Evolutionary conservation across 140 eudicot species (phyloP).

Genomic region (Ambrosia hybrid): DNA sequence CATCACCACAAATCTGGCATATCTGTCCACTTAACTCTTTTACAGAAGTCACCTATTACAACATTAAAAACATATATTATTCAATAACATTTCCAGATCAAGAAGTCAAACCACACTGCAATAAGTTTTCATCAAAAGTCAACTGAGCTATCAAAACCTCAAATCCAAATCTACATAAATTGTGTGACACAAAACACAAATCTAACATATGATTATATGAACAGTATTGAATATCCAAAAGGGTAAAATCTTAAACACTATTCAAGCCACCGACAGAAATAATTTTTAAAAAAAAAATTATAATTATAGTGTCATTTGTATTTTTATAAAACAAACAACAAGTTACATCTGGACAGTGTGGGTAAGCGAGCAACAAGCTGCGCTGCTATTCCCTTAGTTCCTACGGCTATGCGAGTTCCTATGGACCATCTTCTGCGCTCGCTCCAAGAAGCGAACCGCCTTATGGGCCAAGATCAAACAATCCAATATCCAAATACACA

Average conservation of each 20-base stretch:
- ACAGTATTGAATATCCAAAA: constrained; percentile 16
- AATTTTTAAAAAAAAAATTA: background rate
- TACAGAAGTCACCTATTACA: constrained; percentile 87
- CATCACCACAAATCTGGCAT: constrained; percentile 99
- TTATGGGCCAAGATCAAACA: background rate
- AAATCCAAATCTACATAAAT: constrained; percentile 6
- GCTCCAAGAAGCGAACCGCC: too few relatives aligned
- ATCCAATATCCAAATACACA: constrained; percentile 9
- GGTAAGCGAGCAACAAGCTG: too few relatives aligned
- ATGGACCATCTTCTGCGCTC: too few relatives aligned
- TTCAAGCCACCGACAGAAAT: constrained; percentile 43
- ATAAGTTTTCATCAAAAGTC: constrained; percentile 17
- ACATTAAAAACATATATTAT: background rate
- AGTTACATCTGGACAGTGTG: too few relatives aligned
- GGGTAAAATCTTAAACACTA: background rate
- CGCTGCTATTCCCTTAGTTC: too few relatives aligned
- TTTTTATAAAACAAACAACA: too few relatives aligned
- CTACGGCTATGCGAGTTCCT: too few relatives aligned
- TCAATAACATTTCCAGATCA: constrained; percentile 34
- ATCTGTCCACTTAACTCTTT: constrained; percentile 91
- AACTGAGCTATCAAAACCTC: constrained; percentile 19
- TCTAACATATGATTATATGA: constrained; percentile 11
- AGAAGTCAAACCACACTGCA: constrained; percentile 24
- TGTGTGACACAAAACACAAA: constrained; percentile 17
- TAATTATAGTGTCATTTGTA: too few relatives aligned